These are phyloP conservation scores for Xanthoconium purpureum DNA, from an alignment of 768 basidiomycete genomes.

Conservation along the genomic window DNA sequence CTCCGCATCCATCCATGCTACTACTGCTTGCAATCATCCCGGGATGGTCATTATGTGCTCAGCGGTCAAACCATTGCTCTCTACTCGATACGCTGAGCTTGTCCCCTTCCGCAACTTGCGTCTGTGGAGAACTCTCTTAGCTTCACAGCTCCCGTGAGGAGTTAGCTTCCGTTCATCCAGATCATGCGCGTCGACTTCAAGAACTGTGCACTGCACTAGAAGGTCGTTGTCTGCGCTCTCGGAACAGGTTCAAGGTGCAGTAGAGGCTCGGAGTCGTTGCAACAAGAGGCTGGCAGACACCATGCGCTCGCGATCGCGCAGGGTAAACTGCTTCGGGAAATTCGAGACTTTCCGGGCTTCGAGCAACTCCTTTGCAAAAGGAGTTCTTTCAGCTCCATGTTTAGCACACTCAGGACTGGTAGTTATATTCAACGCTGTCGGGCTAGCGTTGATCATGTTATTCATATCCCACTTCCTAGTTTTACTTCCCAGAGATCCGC, in stretches of 20 bases:
- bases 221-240: no score
- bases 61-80: neutral
- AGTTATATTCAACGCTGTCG: no score
- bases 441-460: neutral
- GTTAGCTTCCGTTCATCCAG: neutral
- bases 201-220: neutral
- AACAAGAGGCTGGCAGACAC: neutral
- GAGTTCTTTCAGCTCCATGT: neutral
- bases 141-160: neutral
- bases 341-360: neutral
- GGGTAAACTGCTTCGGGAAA: neutral
- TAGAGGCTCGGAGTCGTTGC: neutral
- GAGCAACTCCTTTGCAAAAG: neutral
- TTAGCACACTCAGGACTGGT: no score
- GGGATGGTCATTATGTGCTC: constrained; percentile 6
- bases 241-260: no score
- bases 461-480: neutral
- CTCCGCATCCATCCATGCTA: neutral
- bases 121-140: no score
- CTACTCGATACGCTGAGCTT: constrained; percentile 18
- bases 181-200: neutral
- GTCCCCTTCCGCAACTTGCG: no score
- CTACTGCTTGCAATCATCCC: neutral
- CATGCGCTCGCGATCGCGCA: neutral
- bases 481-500: neutral